These are phyloP conservation scores for Raphanus hybrid DNA, from an alignment of 441 rosid species.

Conservation along the genomic window DNA sequence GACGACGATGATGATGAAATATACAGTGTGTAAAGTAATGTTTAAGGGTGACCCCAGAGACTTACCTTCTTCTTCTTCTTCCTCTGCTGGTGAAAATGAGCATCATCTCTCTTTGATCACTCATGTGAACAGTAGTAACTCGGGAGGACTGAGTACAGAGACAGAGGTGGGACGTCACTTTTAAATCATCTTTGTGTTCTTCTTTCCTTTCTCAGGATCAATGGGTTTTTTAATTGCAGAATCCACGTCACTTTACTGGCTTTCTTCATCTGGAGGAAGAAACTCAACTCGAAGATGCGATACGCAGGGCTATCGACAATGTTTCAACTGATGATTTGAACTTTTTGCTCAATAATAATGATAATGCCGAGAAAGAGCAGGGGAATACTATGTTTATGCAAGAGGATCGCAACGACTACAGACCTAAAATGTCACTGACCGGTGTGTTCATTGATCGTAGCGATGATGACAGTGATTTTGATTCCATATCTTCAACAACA, in stretches of 20 bases:
- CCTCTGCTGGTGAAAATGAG: not conserved
- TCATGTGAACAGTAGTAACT: not conserved
- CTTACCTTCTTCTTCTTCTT: not conserved
- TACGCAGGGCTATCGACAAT: not conserved
- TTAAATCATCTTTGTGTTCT: too few species aligned
- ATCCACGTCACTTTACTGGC: not conserved
- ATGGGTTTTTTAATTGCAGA: not conserved
- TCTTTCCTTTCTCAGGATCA: too few species aligned
- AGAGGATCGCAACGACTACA: slow-evolving; percentile 23
- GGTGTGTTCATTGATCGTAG: not conserved
- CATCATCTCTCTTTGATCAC: not conserved
- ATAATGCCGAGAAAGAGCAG: not conserved
- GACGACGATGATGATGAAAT: not conserved
- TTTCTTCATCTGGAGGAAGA: not conserved
- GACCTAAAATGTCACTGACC: slow-evolving; percentile 13
- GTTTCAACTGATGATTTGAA: not conserved
- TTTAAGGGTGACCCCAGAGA: not conserved
- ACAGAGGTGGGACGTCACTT: too few species aligned
- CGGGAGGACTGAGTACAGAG: not conserved
- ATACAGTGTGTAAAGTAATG: not conserved
- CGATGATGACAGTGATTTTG: slow-evolving; percentile 9
- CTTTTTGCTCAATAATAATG: not conserved
- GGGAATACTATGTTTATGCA: not conserved
- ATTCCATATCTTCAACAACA: not conserved
- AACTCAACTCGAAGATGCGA: not conserved